phyloP scores from a whole-genome alignment of 768 basidiomycete species.

The Collybia nuda region DNA sequence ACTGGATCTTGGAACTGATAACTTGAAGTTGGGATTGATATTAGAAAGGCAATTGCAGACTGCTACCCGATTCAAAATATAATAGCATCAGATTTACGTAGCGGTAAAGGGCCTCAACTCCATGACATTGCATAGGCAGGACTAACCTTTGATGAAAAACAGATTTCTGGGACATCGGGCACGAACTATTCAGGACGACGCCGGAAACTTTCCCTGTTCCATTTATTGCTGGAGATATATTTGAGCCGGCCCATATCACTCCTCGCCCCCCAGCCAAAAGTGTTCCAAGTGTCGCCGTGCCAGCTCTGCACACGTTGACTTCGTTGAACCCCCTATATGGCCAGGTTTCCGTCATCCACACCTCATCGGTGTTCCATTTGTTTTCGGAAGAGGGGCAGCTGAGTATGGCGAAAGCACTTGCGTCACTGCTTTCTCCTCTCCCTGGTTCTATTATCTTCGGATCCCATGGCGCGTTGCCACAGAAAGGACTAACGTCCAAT shows the following conservation, averaged over 20 bases:
- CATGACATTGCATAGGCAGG: too few species aligned
- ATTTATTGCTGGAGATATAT: slow-evolving; percentile 50
- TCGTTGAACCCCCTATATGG: slow-evolving; percentile 47
- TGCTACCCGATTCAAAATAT: slow-evolving; percentile 28
- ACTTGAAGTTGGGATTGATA: slow-evolving; percentile 29
- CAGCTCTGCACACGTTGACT: slow-evolving; percentile 27
- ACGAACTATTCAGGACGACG: slow-evolving; percentile 47
- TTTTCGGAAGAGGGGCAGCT: slow-evolving; percentile 40
- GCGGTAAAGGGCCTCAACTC: slow-evolving; percentile 15
- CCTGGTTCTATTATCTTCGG: slow-evolving; percentile 50
- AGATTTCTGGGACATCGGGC: slow-evolving; percentile 59
- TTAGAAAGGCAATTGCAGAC: slow-evolving; percentile 27
- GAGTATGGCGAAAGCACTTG: slow-evolving; percentile 39
- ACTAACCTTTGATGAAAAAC: background rate
- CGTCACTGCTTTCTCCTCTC: slow-evolving; percentile 37
- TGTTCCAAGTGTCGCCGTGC: slow-evolving; percentile 17
- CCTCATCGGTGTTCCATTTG: slow-evolving; percentile 52
- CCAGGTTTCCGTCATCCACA: slow-evolving; percentile 48
- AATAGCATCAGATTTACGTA: slow-evolving; percentile 28
- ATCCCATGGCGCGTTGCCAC: slow-evolving; percentile 28
- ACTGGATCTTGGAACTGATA: background rate
- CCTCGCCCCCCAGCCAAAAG: slow-evolving; percentile 17
- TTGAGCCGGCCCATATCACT: slow-evolving; percentile 38
- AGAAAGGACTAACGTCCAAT: slow-evolving; percentile 23
- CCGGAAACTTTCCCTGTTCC: slow-evolving; percentile 43